A percentile compares a stretch with the other conserved stretches of the same genome.
phyloP scores from a whole-genome alignment of 805 yeast species.

The Zygoascus biomembranicola region DNA sequence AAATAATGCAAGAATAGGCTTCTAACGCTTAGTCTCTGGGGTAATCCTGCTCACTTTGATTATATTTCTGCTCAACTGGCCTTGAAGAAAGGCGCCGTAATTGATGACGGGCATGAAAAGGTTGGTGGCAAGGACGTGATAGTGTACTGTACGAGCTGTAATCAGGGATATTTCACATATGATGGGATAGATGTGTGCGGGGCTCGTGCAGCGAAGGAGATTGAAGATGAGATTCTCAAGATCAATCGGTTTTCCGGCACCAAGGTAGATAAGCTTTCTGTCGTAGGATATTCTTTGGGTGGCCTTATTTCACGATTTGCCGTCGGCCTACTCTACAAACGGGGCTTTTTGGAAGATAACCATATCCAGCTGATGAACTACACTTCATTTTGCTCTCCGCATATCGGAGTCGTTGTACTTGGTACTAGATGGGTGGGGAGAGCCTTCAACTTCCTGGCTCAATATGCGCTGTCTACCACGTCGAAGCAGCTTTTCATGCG shows the following conservation, averaged over 20 bases:
- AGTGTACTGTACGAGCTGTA: constrained; percentile 48
- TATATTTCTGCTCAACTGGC: constrained; percentile 46
- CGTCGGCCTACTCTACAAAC: constrained; percentile 56
- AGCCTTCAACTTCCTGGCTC: constrained; percentile 55
- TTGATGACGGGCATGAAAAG: constrained; percentile 21
- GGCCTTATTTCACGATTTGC: constrained; percentile 78
- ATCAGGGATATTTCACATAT: constrained; percentile 67
- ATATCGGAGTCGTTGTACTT: constrained; percentile 55
- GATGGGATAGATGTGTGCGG: constrained; percentile 89
- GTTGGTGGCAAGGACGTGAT: constrained; percentile 21
- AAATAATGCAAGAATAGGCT: background rate
- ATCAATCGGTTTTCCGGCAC: constrained; percentile 11
- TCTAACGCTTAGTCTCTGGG: constrained; percentile 46
- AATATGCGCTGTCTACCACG: constrained; percentile 57
- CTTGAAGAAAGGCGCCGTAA: constrained; percentile 22
- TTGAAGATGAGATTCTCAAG: constrained; percentile 33
- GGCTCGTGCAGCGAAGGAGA: constrained; percentile 61
- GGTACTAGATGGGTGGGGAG: constrained; percentile 43
- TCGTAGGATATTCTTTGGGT: constrained; percentile 85
- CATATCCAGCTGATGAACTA: constrained; percentile 48
- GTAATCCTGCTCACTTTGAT: constrained; percentile 57
- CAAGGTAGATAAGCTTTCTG: constrained; percentile 58
- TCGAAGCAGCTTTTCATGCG: constrained; percentile 65
- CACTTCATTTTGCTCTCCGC: constrained; percentile 61
- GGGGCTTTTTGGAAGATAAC: constrained; percentile 39